Evolutionary conservation across 192 early-diverging fungal species (phyloP), one percentile per base, ranked within the genome.

Genomic region (Obelidium mucronatum): DNA sequence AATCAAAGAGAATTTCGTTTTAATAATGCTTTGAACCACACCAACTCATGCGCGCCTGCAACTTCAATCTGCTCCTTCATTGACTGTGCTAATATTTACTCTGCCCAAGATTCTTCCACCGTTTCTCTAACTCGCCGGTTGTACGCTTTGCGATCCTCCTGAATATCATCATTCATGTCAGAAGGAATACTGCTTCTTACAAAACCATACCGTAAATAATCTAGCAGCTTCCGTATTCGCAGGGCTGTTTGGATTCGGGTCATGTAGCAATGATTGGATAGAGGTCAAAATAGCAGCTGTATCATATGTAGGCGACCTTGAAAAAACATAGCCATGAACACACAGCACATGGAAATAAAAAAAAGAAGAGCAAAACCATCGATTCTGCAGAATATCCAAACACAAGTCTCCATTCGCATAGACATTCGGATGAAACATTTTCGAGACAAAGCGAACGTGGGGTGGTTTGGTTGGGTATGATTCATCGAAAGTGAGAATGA

Each of bases 381-480:
- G 85, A 83, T 97, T 97, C 78, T 99, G 96, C 81, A 98, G 80
- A 78, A 99, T 99, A 81, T 99, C 97, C 78, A 99, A 81, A 80
- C 97, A 99, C 61, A 99, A 83, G 78, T 99, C 96, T 6, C 97
- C 97, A 79, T 94, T 97, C 51, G 94, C 94, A 79, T 97, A 98
- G 30, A 86, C 96, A 73, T 99, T 99, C 0, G 97, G 97, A 78
- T 99, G 97, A 81, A 98, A 99, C 94, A 99, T 99, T 67, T 90
- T 92, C 36, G 93, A 91, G 15, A 95, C 91, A 80, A 99, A 99
- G 72, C 91, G 91, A 17, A 99, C 97, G 60, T 90, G 88, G 60
- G 97, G 97, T 71, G 97, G 96, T 79, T 97, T 98, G 79, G 96
- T 99, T 5, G 97, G 96, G 78, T 99, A 99, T 39, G 92, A 91